A percentile compares a stretch with the other conserved stretches of the same genome.
phyloP scores from a whole-genome alignment of 2,329 filamentous ascomycete genomes.

The Paracoccidioides lutzii region DNA sequence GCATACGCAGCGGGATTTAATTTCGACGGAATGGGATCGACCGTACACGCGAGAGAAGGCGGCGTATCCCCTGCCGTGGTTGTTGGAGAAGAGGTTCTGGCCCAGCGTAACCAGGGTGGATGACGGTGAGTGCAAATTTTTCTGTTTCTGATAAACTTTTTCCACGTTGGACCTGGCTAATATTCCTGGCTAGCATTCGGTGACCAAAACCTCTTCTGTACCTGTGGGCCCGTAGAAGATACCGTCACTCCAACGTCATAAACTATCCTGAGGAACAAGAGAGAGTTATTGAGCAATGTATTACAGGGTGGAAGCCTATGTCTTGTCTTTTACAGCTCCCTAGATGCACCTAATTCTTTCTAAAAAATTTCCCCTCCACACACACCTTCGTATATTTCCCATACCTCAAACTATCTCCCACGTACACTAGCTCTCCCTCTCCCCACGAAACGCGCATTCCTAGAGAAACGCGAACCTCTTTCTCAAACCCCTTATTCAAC shows the following conservation, averaged over 20 bases:
- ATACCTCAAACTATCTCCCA: too few species aligned
- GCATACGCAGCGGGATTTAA: conserved; percentile 69
- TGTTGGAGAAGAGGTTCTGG: conserved; percentile 98
- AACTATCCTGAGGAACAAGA: not conserved
- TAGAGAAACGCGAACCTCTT: not conserved
- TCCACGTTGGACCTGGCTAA: conserved; percentile 16
- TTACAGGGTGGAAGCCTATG: not conserved
- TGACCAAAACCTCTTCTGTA: conserved; percentile 88
- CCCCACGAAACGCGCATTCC: not conserved
- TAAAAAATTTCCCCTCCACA: too few species aligned
- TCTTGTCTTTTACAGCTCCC: too few species aligned
- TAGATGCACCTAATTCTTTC: too few species aligned
- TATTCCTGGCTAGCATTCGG: conserved; percentile 53
- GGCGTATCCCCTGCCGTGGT: conserved; percentile 69
- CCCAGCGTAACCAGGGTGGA: conserved; percentile 74
- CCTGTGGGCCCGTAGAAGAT: conserved; percentile 69
- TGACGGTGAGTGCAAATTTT: conserved; percentile 53
- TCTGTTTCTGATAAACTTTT: conserved; percentile 9
- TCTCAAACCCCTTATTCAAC: not conserved
- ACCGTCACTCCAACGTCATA: conserved; percentile 20
- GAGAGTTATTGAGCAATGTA: not conserved
- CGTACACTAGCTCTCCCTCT: not conserved
- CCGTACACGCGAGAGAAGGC: conserved; percentile 69
- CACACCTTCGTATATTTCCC: too few species aligned
- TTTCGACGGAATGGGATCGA: conserved; percentile 67